Evolutionary conservation across 2,329 filamentous ascomycete species (phyloP), one percentile per base, ranked within the genome.

Genomic region (Xylaria sp.): DNA sequence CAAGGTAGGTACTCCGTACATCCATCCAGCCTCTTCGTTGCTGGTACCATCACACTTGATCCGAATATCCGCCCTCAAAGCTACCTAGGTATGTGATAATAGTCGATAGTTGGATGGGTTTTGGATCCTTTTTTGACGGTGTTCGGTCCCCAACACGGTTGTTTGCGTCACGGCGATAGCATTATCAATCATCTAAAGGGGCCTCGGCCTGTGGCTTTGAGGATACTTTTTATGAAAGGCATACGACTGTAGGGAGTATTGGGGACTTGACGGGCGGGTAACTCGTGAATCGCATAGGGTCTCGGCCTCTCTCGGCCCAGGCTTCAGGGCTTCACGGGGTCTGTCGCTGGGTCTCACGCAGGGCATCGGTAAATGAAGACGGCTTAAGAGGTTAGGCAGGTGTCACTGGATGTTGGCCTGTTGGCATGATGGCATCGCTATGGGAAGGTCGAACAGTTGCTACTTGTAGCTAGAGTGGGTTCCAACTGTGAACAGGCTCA

Each of bases 11-110:
- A 30, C 23, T 30, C 58, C 35, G 35, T 50, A 5, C 35, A 2
- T 34, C 57, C 55, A 1, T 34, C 57, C 55, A 18, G 59, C 50
- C 52, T 62, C 57, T 13, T 42, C 13, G 16, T 59, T 63, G 7
- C 52, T 52, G 52, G 59, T 13, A 46, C 42, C 37, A 42, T 42
- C 37, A 46, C 42, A 47, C 53, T 59, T 7, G 57, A 18, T n/a
- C 42, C 37, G 9, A 42, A 42, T 10, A 42, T 10, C 37, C 37
- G 37, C 37, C 37, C 8, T 42, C 37, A 42, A 42, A 42, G 37
- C 37, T 42, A 42, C 37, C 37, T 42, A 42, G 9, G 37, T 42
- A 30, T 42, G 51, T 37, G 23, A 35, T 53, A 18, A 58, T 50
- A 8, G 47, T 59, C 37, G 37, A 42, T 13, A 42, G 37, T 42